These are phyloP conservation scores for Apiospora aurea DNA, from an alignment of 2,329 filamentous ascomycete species.

Conservation along the genomic window DNA sequence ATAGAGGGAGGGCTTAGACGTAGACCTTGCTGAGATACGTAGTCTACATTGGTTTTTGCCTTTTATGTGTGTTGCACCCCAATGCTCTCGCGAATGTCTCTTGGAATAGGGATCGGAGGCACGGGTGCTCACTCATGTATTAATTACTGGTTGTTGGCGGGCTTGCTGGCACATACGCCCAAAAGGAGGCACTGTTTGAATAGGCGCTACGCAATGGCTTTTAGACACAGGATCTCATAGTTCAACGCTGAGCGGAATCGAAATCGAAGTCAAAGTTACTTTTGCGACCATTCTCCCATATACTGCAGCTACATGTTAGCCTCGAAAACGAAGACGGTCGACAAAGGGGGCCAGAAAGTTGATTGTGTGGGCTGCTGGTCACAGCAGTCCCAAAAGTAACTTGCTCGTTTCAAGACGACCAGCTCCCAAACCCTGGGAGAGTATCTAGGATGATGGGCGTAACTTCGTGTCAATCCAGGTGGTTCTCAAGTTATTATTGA, in stretches of 20 bases:
- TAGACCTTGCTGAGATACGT: not conserved
- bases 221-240: not conserved
- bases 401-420: not conserved
- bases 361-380: not conserved
- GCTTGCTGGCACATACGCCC: not conserved
- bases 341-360: too few relatives aligned
- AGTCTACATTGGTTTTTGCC: not conserved
- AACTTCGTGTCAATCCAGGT: not conserved
- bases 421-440: not conserved
- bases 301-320: too few relatives aligned
- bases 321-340: too few relatives aligned
- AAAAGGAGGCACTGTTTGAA: not conserved
- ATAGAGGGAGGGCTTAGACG: constrained; percentile 17
- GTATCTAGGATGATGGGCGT: not conserved
- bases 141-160: not conserved
- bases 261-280: not conserved
- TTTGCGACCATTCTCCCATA: too few relatives aligned
- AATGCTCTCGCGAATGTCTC: not conserved
- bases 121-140: not conserved
- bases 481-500: not conserved
- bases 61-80: not conserved
- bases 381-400: not conserved
- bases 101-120: not conserved
- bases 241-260: not conserved
- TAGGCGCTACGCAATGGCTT: not conserved